phyloP scores from a whole-genome alignment of 345 rosid genomes.

The Cardiospermum halicacabum region DNA sequence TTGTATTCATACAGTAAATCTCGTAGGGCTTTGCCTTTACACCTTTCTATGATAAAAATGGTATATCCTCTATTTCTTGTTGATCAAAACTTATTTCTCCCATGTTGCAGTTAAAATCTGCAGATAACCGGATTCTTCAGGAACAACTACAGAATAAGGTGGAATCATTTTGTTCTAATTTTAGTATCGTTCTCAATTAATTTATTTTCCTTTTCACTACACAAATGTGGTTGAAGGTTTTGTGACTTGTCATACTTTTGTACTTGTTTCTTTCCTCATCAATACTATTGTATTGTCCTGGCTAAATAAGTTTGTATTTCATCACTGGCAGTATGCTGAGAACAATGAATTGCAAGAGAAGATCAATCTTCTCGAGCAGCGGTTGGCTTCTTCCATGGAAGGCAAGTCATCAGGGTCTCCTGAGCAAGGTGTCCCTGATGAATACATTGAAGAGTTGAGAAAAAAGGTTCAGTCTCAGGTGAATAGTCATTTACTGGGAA shows the following conservation, averaged over 20 bases:
- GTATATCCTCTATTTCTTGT: neutral
- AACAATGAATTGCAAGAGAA: slow-evolving; percentile 78
- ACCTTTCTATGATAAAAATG: neutral
- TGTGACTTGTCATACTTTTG: neutral
- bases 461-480: slow-evolving; percentile 87
- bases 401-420: slow-evolving; percentile 41
- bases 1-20: slow-evolving; percentile 5
- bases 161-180: neutral
- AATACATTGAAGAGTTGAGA: slow-evolving; percentile 56
- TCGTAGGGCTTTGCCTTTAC: neutral
- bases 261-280: neutral
- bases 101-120: slow-evolving; percentile 77
- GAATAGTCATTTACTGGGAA: slow-evolving; percentile 12
- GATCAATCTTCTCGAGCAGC: slow-evolving; percentile 66
- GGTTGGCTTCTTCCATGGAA: slow-evolving; percentile 43
- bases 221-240: neutral
- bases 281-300: neutral
- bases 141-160: slow-evolving; percentile 97
- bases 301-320: slow-evolving; percentile 3
- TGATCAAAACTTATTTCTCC: slow-evolving; percentile 23
- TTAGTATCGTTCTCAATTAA: neutral
- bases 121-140: slow-evolving; percentile 96
- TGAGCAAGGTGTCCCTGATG: slow-evolving; percentile 41
- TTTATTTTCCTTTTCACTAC: slow-evolving; percentile 3
- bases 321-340: slow-evolving; percentile 61